Base-by-base conservation (phyloP, 306 rosid species). In the Delonix regia region DNA sequence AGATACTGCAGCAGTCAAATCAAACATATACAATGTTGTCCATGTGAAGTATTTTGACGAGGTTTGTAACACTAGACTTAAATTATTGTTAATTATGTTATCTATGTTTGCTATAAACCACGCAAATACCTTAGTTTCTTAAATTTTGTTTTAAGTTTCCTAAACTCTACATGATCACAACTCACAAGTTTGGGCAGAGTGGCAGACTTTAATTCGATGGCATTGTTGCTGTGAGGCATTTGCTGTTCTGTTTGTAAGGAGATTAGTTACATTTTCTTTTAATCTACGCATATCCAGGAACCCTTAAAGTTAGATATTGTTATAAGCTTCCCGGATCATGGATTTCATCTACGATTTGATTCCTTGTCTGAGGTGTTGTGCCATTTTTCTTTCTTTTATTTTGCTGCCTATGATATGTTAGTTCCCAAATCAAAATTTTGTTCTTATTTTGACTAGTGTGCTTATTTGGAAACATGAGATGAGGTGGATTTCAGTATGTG, bases 311-410 rank as follows among this genome's bases (percentile, higher is more conserved):
- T 92, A 78, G 98, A 92, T 78, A 84, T 90, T 59, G 98, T 94
- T 63, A 90, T 94, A 81, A 90, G 94, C 87, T 92, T 94, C 80
- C 98, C 98, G 0, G 98, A 94, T 77, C 98, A 94, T 68, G 98
- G 98, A 24, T 94, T 92, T 83, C 97, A 94, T 88, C 94, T 94
- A 56, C 94, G 97, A 3, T 94, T 94, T 28, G 97, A 94, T 86
- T 92, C 98, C 3, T 90, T 97, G 97, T 94, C 97, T 47, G 97
- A 92, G 98, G 98, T 94, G 61, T 62, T 61, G 18, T 81, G 73
- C 24, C 15, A 18, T 9, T 28, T 44, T 44, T 44, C 38, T 44
- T 3, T 44, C 27, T 28, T 11, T 56, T 12, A 22, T 49, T n/a
- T 55, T 64, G 12, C 28, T 44, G 44, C 21, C 68, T 24, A 48